Percentiles rank a stretch among this genome's conserved stretches.
Conservation (phyloP, 2,329 filamentous ascomycete species). For the Diplodia scrobiculata region DNA sequence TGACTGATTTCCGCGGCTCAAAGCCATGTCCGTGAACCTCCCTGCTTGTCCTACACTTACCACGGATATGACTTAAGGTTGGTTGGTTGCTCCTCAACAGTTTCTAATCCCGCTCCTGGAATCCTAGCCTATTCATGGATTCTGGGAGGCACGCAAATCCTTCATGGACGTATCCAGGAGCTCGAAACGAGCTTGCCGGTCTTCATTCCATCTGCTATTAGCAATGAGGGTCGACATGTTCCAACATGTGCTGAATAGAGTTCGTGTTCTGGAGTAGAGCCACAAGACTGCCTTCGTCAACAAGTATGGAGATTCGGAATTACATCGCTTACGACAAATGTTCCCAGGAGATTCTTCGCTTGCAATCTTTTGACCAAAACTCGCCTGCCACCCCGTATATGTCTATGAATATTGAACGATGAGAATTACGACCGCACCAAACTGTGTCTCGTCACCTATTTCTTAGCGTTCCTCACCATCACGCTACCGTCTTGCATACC, state of each 20-base stretch:
- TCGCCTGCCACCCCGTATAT: neutral
- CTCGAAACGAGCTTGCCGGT: neutral
- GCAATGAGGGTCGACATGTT: neutral
- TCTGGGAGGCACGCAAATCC: neutral
- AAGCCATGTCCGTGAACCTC: neutral
- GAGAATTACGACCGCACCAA: neutral
- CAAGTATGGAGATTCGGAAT: conserved; percentile 1
- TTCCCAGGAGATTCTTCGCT: neutral
- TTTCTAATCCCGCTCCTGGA: neutral
- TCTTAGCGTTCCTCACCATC: conserved; percentile 36
- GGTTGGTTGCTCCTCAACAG: neutral
- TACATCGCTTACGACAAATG: neutral
- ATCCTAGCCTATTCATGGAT: neutral
- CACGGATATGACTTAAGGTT: neutral
- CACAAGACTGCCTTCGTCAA: conserved; percentile 4
- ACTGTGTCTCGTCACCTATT: neutral
- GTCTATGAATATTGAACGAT: neutral
- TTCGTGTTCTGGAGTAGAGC: neutral
- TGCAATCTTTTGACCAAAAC: neutral
- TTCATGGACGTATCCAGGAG: neutral
- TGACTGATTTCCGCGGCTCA: neutral
- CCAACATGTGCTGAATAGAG: neutral
- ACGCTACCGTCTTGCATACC: conserved; percentile 70
- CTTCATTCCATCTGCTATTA: neutral
- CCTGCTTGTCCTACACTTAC: neutral